Conservation (phyloP, 2,329 filamentous ascomycete genomes). For the Stagonosporopsis chrysanthemi region DNA sequence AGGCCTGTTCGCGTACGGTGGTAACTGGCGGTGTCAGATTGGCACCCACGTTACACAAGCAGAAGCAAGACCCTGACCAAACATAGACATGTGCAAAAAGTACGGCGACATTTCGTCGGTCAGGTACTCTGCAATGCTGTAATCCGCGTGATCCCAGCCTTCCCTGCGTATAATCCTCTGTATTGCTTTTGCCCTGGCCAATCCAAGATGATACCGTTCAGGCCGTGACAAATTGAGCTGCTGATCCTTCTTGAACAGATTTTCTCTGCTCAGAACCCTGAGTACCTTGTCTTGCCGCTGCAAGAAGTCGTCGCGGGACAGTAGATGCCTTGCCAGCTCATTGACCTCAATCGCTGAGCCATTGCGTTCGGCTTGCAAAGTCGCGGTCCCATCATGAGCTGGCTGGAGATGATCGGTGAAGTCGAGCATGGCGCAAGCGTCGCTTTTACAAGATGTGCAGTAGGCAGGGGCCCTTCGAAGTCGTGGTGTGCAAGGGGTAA, state of each 20-base stretch:
- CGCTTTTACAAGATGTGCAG: slow-evolving; percentile 14
- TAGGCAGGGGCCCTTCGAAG: slow-evolving; percentile 13
- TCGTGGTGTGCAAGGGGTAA: slow-evolving; percentile 12
- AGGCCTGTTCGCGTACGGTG: slow-evolving; percentile 60
- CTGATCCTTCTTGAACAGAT: slow-evolving; percentile 59
- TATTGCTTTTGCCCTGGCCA: slow-evolving; percentile 61
- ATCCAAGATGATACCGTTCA: slow-evolving; percentile 60
- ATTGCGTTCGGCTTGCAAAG: slow-evolving; percentile 55
- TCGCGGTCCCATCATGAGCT: slow-evolving; percentile 55
- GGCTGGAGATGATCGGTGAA: slow-evolving; percentile 60
- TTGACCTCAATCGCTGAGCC: slow-evolving; percentile 54
- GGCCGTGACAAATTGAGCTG: slow-evolving; percentile 61
- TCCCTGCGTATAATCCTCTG: slow-evolving; percentile 56
- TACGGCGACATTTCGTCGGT: slow-evolving; percentile 63
- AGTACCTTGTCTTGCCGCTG: slow-evolving; percentile 57
- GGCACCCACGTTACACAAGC: slow-evolving; percentile 25
- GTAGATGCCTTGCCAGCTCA: slow-evolving; percentile 57
- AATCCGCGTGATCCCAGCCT: slow-evolving; percentile 59
- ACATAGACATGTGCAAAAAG: slow-evolving; percentile 61
- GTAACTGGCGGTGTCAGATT: slow-evolving; percentile 42
- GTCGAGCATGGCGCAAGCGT: slow-evolving; percentile 52
- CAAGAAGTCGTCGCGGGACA: slow-evolving; percentile 58
- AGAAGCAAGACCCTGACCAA: slow-evolving; percentile 45
- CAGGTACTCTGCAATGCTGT: slow-evolving; percentile 60
- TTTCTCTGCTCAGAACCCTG: slow-evolving; percentile 54